phyloP scores from a whole-genome alignment of 352 stramenopile genomes.

The Phytophthora brassicae region DNA sequence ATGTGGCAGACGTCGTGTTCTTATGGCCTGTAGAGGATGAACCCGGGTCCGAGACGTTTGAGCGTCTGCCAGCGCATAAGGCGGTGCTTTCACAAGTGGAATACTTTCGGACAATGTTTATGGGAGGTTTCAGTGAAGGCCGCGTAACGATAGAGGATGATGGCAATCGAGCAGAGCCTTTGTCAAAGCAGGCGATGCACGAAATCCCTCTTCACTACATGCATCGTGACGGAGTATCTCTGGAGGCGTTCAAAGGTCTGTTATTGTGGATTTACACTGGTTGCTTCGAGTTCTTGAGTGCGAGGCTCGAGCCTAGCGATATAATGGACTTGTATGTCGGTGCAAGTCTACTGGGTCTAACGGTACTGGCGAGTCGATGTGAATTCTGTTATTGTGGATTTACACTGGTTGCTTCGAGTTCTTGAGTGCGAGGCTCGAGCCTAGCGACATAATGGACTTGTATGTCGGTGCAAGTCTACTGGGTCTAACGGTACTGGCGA shows the following conservation, averaged over 20 bases:
- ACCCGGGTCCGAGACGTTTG: constrained; percentile 21
- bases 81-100: constrained; percentile 72
- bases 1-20: constrained; percentile 73
- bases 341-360: constrained; percentile 57
- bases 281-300: constrained; percentile 46
- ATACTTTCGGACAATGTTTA: constrained; percentile 85
- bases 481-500: constrained; percentile 52
- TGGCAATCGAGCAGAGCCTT: background rate
- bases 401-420: constrained; percentile 67
- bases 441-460: constrained; percentile 71
- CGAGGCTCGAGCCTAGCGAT: constrained; percentile 47
- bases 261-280: constrained; percentile 78
- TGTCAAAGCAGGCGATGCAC: constrained; percentile 24
- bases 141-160: constrained; percentile 13
- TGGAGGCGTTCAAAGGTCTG: constrained; percentile 60
- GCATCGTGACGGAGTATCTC: constrained; percentile 69
- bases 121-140: constrained; percentile 79
- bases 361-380: constrained; percentile 54
- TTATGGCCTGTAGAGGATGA: constrained; percentile 60
- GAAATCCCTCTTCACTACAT: constrained; percentile 72
- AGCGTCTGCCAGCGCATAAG: constrained; percentile 64
- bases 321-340: constrained; percentile 78
- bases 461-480: constrained; percentile 66
- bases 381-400: constrained; percentile 78
- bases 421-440: constrained; percentile 42